These are phyloP conservation scores for Skeletonema grethae DNA, from an alignment of 108 stramenopile genomes.

Conservation along the genomic window DNA sequence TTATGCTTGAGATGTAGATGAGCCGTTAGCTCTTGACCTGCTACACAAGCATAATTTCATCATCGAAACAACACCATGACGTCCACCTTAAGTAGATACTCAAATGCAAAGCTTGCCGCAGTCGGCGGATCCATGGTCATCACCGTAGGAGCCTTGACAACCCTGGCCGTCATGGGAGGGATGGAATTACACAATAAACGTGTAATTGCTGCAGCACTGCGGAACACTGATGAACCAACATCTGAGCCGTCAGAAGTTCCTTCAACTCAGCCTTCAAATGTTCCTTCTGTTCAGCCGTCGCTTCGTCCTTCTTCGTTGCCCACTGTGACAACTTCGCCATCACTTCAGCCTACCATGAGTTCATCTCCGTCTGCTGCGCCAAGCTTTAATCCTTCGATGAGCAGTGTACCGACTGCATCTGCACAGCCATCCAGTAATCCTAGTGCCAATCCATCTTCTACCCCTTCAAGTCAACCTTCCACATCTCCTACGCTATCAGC, in stretches of 20 bases:
- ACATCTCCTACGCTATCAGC: neutral
- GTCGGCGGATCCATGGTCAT: neutral
- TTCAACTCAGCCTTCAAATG: neutral
- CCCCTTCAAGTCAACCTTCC: neutral
- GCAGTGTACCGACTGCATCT: neutral
- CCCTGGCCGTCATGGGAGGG: neutral
- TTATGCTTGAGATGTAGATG: neutral
- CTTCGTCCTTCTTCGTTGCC: constrained; percentile 1
- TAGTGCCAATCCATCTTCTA: neutral
- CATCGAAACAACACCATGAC: neutral
- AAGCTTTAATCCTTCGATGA: neutral
- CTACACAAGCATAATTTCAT: neutral
- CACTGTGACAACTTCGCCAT: neutral
- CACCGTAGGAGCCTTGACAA: neutral
- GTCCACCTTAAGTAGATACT: neutral
- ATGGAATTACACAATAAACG: constrained; percentile 1
- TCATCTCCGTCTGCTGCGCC: neutral
- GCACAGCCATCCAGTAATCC: neutral
- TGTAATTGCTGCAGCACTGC: neutral
- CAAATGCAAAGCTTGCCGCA: neutral
- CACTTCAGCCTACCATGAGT: neutral
- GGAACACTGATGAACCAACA: neutral
- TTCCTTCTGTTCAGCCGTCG: neutral
- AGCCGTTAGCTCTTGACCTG: neutral
- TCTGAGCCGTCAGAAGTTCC: neutral